Evolutionary conservation across 2,329 filamentous ascomycete species (phyloP).

Genomic region (Teratosphaeria destructans): DNA sequence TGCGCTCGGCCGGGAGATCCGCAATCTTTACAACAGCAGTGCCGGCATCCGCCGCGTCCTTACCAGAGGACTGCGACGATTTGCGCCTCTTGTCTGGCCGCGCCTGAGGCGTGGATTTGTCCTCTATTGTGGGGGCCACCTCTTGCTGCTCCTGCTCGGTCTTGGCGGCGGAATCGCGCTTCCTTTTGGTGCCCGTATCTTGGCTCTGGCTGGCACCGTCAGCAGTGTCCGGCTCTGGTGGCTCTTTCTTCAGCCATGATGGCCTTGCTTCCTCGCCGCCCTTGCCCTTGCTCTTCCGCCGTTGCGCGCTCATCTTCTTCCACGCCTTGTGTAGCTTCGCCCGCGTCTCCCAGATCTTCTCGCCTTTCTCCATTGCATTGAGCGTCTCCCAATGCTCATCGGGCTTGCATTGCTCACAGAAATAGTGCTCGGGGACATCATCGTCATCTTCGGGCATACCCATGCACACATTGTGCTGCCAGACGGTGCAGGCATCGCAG

Average conservation of each 20-base stretch:
- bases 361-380: slow-evolving; percentile 65
- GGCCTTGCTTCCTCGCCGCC: slow-evolving; percentile 17
- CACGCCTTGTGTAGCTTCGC: slow-evolving; percentile 34
- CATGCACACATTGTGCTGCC: slow-evolving; percentile 97
- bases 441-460: slow-evolving; percentile 61
- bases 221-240: slow-evolving; percentile 1
- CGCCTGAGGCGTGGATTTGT: slow-evolving; percentile 3
- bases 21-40: slow-evolving; percentile 30
- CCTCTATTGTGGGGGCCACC: background rate
- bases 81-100: slow-evolving; percentile 28
- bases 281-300: slow-evolving; percentile 43
- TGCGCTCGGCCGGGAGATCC: slow-evolving; percentile 54
- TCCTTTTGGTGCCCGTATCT: slow-evolving; percentile 23
- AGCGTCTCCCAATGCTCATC: slow-evolving; percentile 73
- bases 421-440: slow-evolving; percentile 73
- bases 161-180: slow-evolving; percentile 17
- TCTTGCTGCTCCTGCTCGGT: slow-evolving; percentile 12
- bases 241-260: slow-evolving; percentile 24
- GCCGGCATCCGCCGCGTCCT: slow-evolving; percentile 15
- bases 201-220: slow-evolving; percentile 2
- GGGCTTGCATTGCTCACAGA: slow-evolving; percentile 81
- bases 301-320: slow-evolving; percentile 53
- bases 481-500: slow-evolving; percentile 83
- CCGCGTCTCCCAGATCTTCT: slow-evolving; percentile 67
- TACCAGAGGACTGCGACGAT: slow-evolving; percentile 17